Base-by-base conservation (phyloP, 1,284 basidiomycete genomes). In the Xerocomus nothofagi region DNA sequence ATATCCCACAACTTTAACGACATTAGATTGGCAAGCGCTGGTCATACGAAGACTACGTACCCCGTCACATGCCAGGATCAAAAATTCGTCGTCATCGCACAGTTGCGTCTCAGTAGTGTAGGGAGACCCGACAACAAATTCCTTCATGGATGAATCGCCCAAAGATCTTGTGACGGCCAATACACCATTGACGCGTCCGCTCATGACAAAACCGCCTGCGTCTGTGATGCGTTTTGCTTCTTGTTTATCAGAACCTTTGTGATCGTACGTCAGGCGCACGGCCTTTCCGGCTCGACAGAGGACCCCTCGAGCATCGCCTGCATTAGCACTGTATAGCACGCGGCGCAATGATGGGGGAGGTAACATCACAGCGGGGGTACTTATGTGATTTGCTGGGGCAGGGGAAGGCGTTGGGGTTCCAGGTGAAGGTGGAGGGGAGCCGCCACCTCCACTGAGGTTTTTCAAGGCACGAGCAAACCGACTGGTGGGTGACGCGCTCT, bases 111-210 rank as follows among this genome's bases (percentile, higher is more conserved):
- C 94, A 15, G 97, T 99, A 14, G 97, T 99, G 70, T 98, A 99
- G 10, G 97, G 97, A 31, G 92, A 83, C 1, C 97, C 97, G 37
- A 99, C 96, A 8, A 99, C 96, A 66, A 97, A 99, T 63, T 99
- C 96, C 71, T 99, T 99, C 96, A 99, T 99, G 7, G 93, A 91
- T 0, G 93, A 90, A 67, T 99, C 97, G 39, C 97, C 97, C 37
- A 99, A 75, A 58, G 93, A 96, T 43, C 97, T 80, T 15, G 97
- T 99, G 17, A 99, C 97, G 9, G 94, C 95, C 48, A 99, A 76
- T 10, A 99, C 95, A 33, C 93, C 95, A 61, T 98, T 98, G 29
- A 99, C 97, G 10, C 97, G 86, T 55, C 96, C 95, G 65, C 97
- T 97, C 89, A 99, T 89, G 20, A 99, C 95, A 63, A 98, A 99